A percentile compares a stretch with the other conserved stretches of the same genome.
phyloP scores from a whole-genome alignment of 2,329 filamentous ascomycete species.

The Daldinia sp. region DNA sequence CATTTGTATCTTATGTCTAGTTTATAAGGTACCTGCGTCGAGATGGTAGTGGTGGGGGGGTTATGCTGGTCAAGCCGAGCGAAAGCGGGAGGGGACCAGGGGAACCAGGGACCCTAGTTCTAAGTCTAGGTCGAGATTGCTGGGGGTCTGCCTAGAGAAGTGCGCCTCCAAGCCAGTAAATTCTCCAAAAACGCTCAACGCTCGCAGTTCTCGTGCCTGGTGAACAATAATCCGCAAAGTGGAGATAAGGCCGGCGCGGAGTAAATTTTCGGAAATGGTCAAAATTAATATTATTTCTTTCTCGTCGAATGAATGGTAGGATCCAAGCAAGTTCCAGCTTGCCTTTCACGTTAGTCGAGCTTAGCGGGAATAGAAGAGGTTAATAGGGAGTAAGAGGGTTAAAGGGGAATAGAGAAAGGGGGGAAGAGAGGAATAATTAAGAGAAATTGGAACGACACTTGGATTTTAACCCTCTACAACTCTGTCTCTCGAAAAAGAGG shows the following conservation, averaged over 20 bases:
- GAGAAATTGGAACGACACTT: conserved; percentile 60
- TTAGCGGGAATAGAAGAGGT: conserved; percentile 46
- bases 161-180: conserved; percentile 47
- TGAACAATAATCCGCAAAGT: conserved; percentile 37
- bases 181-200: conserved; percentile 46
- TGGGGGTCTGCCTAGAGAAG: conserved; percentile 43
- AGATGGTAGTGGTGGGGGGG: conserved; percentile 45
- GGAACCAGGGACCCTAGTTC: conserved; percentile 47
- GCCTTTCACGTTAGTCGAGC: conserved; percentile 54
- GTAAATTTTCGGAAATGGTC: conserved; percentile 38
- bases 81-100: conserved; percentile 52
- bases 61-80: conserved; percentile 50
- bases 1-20: conserved; percentile 64
- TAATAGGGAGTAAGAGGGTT: conserved; percentile 40
- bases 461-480: conserved; percentile 53
- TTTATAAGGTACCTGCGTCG: conserved; percentile 55
- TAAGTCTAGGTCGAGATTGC: conserved; percentile 47
- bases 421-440: conserved; percentile 48
- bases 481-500: conserved; percentile 50
- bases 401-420: neutral
- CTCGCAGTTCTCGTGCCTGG: conserved; percentile 42
- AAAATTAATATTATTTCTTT: conserved; percentile 53
- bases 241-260: conserved; percentile 39
- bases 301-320: conserved; percentile 59
- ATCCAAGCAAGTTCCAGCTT: conserved; percentile 68